Conservation (phyloP, 495 filamentous ascomycete species). For the Lophiotrema nucula region DNA sequence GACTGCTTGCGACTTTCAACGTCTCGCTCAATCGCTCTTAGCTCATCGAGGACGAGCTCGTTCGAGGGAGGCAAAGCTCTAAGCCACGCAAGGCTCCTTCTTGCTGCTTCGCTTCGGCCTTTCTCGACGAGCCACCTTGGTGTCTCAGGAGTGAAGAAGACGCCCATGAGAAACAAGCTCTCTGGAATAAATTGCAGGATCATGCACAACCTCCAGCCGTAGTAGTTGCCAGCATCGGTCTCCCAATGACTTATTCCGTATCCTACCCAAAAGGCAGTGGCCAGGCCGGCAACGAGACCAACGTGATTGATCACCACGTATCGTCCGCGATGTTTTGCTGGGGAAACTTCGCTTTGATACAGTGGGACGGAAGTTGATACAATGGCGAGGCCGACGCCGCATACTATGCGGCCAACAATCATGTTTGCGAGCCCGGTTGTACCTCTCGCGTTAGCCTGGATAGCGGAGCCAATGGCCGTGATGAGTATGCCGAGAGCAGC, state of each 20-base stretch:
- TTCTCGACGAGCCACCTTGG: constrained; percentile 51
- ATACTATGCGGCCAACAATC: constrained; percentile 52
- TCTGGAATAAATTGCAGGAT: constrained; percentile 48
- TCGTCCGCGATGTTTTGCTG: constrained; percentile 51
- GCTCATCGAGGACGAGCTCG: constrained; percentile 14
- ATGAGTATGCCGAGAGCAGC: constrained; percentile 48
- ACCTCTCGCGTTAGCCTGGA: constrained; percentile 47
- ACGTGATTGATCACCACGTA: constrained; percentile 60
- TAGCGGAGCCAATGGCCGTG: constrained; percentile 48
- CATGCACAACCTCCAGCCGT: constrained; percentile 49
- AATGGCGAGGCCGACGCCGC: constrained; percentile 52
- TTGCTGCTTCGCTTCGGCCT: constrained; percentile 41
- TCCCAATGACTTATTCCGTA: constrained; percentile 34
- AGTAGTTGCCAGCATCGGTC: constrained; percentile 17
- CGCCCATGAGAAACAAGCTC: constrained; percentile 44
- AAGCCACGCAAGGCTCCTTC: constrained; percentile 45
- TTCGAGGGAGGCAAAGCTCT: constrained; percentile 31
- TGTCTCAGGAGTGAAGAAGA: constrained; percentile 53
- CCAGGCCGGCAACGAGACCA: constrained; percentile 54
- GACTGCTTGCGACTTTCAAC: constrained; percentile 21
- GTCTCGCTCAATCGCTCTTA: constrained; percentile 22
- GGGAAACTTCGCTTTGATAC: constrained; percentile 58
- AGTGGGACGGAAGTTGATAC: constrained; percentile 57
- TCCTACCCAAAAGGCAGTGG: constrained; percentile 50
- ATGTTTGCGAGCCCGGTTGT: constrained; percentile 51